A percentile compares a stretch with the other conserved stretches of the same genome.
phyloP scores from a whole-genome alignment of 2,329 filamentous ascomycete genomes.

The Berkeleyomyces rouxiae region DNA sequence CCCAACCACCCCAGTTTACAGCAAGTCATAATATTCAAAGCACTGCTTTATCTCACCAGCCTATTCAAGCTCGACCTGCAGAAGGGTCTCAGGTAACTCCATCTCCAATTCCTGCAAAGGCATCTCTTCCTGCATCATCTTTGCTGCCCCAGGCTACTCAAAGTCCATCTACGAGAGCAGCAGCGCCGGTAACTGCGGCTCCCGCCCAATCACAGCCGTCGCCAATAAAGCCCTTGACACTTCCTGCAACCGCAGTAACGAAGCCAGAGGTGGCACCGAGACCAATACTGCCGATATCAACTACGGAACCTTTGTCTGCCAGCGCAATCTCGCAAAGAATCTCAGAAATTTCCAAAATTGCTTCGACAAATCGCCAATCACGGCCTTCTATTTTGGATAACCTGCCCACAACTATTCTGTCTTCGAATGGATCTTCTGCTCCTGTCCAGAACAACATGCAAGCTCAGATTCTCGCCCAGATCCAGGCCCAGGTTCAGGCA shows the following conservation, averaged over 20 bases:
- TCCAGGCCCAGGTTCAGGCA: conserved; percentile 24
- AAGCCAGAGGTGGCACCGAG: not conserved
- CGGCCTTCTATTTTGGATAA: conserved; percentile 15
- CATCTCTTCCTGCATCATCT: not conserved
- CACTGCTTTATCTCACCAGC: not conserved
- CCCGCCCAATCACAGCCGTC: not conserved
- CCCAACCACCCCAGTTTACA: not conserved
- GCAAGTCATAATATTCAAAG: not conserved
- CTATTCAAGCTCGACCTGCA: not conserved
- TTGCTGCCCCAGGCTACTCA: not conserved
- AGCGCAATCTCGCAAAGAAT: conserved; percentile 10
- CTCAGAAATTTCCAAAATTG: conserved; percentile 14
- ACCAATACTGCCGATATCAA: not conserved
- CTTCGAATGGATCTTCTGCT: not conserved
- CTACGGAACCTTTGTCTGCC: conserved; percentile 9
- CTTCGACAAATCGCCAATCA: conserved; percentile 15
- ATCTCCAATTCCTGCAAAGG: not conserved
- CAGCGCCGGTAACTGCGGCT: not conserved
- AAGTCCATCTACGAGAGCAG: not conserved
- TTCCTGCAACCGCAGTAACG: not conserved
- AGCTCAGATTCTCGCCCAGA: conserved; percentile 10
- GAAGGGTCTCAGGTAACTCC: not conserved
- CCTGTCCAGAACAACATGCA: conserved; percentile 10
- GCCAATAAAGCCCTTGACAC: not conserved
- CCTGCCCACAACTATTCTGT: conserved; percentile 6